Percentiles rank a stretch among this genome's conserved stretches.
Conservation (phyloP, 768 basidiomycete species). For the Tulasnella calospora region DNA sequence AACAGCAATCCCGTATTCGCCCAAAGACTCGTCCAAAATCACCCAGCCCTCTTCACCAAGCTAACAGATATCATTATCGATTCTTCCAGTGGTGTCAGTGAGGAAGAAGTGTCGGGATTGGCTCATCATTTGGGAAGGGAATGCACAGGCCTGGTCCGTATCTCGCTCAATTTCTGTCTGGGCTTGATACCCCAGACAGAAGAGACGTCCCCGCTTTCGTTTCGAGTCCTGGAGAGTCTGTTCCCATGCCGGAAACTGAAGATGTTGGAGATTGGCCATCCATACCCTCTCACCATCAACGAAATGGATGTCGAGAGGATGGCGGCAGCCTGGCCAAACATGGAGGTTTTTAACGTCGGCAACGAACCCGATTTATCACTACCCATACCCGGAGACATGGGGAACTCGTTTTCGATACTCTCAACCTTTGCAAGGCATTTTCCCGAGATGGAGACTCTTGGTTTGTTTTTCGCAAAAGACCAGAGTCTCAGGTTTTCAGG, state of each 20-base stretch:
- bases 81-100: not conserved
- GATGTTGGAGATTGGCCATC: not conserved
- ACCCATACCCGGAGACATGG: not conserved
- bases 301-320: not conserved
- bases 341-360: not conserved
- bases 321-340: not conserved
- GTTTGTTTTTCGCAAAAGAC: not conserved
- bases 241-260: not conserved
- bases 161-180: not conserved
- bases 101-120: not conserved
- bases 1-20: too few species aligned
- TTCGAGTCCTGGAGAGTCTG: not conserved
- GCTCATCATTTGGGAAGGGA: not conserved
- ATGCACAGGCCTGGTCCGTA: not conserved
- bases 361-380: not conserved
- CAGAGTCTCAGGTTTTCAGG: not conserved
- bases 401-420: not conserved
- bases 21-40: too few species aligned
- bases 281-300: not conserved
- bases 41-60: too few species aligned
- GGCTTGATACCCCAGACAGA: not conserved
- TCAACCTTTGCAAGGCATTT: not conserved
- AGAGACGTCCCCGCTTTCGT: not conserved
- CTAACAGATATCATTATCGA: too few species aligned
- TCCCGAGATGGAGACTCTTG: not conserved